A percentile compares a stretch with the other conserved stretches of the same genome.
phyloP scores from a whole-genome alignment of 257 asterid species.

The Nicotiana obtusifolia region DNA sequence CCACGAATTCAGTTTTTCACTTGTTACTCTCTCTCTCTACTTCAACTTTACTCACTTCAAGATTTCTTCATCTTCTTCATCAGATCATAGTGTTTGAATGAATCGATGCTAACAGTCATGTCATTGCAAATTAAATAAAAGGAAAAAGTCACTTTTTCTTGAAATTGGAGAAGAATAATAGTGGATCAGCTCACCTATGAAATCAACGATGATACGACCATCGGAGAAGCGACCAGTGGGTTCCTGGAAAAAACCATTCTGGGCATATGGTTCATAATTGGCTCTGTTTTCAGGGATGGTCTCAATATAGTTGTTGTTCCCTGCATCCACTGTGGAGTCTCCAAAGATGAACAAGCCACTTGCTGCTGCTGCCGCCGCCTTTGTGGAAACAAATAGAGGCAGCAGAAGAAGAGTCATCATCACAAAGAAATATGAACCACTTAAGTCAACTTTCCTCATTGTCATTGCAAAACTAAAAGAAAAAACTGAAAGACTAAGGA shows the following conservation, averaged over 20 bases:
- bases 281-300: constrained; percentile 47
- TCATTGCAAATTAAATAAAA: no score
- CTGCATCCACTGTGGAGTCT: constrained; percentile 46
- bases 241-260: constrained; percentile 33
- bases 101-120: no score
- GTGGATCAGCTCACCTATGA: constrained; percentile 25
- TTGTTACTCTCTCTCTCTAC: no score
- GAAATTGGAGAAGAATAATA: neutral
- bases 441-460: neutral
- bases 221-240: constrained; percentile 57
- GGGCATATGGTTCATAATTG: constrained; percentile 40
- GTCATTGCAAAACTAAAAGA: neutral
- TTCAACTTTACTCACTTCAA: no score
- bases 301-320: constrained; percentile 43
- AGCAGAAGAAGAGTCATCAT: neutral
- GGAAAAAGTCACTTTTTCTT: no score
- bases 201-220: constrained; percentile 49
- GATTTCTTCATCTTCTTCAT: no score
- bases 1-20: no score
- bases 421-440: neutral
- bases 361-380: neutral
- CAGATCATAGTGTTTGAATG: no score
- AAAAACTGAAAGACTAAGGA: no score
- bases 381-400: neutral
- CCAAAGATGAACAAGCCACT: constrained; percentile 43